Evolutionary conservation across 2,329 filamentous ascomycete species (phyloP).

Genomic region (Sphaerulina musiva): DNA sequence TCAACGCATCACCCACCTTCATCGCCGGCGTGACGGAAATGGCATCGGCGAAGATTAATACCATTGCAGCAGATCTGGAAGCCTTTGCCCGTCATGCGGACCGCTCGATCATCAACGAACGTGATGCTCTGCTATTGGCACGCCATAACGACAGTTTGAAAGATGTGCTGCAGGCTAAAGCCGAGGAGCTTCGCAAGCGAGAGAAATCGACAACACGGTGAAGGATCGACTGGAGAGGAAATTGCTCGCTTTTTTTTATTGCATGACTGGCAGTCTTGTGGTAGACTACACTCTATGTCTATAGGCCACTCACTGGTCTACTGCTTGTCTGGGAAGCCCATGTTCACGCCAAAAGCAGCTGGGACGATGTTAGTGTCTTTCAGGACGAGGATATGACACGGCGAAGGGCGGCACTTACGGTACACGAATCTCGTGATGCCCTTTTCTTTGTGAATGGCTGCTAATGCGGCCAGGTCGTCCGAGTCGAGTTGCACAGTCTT

Average conservation of each 20-base stretch:
- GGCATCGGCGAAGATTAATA: conserved; percentile 69
- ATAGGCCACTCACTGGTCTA: conserved; percentile 1
- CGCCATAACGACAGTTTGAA: conserved; percentile 81
- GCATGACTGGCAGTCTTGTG: background rate
- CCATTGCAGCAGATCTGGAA: conserved; percentile 51
- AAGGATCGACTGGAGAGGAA: background rate
- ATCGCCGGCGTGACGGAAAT: conserved; percentile 66
- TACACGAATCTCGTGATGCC: conserved; percentile 45
- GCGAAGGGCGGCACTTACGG: conserved; percentile 16
- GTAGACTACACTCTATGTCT: background rate
- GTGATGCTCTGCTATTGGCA: conserved; percentile 82
- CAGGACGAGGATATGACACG: background rate
- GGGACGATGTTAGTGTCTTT: background rate
- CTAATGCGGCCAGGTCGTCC: conserved; percentile 53
- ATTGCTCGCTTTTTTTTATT: background rate
- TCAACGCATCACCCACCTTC: conserved; percentile 65
- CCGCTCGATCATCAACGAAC: conserved; percentile 69
- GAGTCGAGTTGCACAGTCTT: conserved; percentile 59
- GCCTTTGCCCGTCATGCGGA: conserved; percentile 69
- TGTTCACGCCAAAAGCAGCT: conserved; percentile 43
- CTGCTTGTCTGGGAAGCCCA: conserved; percentile 46
- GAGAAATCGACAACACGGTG: conserved; percentile 9
- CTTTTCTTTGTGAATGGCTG: conserved; percentile 42
- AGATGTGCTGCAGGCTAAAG: conserved; percentile 62
- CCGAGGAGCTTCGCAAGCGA: conserved; percentile 46